A percentile compares a stretch with the other conserved stretches of the same genome.
These are phyloP conservation scores for Gossypium laxum DNA, from an alignment of 441 rosid genomes.

Conservation along the genomic window DNA sequence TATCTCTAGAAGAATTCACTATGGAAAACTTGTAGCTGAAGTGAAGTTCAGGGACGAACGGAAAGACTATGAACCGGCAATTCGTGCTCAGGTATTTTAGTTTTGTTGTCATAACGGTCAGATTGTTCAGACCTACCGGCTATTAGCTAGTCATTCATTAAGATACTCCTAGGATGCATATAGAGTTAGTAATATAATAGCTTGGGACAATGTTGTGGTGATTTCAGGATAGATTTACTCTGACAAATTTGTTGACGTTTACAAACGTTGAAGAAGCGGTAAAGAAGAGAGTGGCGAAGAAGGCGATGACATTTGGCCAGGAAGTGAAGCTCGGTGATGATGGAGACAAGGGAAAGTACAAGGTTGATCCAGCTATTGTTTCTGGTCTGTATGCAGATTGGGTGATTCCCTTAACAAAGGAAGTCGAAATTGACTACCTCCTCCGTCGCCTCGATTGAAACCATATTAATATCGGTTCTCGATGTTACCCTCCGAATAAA, in stretches of 20 bases:
- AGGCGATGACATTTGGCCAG: constrained; percentile 59
- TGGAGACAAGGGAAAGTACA: constrained; percentile 20
- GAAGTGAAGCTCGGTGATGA: constrained; percentile 31
- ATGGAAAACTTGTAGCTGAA: constrained; percentile 81
- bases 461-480: not conserved
- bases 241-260: constrained; percentile 66
- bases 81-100: constrained; percentile 54
- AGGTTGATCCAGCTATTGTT: constrained; percentile 56
- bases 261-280: constrained; percentile 59
- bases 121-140: not conserved
- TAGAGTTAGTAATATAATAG: not conserved
- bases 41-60: constrained; percentile 64
- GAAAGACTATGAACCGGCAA: constrained; percentile 54
- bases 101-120: not conserved
- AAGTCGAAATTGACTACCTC: constrained; percentile 67
- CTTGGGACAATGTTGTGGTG: not conserved
- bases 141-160: not conserved
- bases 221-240: constrained; percentile 49
- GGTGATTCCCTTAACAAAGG: constrained; percentile 76
- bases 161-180: not conserved
- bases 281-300: constrained; percentile 70
- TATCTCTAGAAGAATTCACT: constrained; percentile 74
- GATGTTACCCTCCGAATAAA: not conserved
- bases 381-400: constrained; percentile 64
- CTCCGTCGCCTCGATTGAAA: constrained; percentile 59